Evolutionary conservation across 1,284 basidiomycete genomes (phyloP), one percentile per base, ranked within the genome.

Genomic region (Naganishia liquefaciens): DNA sequence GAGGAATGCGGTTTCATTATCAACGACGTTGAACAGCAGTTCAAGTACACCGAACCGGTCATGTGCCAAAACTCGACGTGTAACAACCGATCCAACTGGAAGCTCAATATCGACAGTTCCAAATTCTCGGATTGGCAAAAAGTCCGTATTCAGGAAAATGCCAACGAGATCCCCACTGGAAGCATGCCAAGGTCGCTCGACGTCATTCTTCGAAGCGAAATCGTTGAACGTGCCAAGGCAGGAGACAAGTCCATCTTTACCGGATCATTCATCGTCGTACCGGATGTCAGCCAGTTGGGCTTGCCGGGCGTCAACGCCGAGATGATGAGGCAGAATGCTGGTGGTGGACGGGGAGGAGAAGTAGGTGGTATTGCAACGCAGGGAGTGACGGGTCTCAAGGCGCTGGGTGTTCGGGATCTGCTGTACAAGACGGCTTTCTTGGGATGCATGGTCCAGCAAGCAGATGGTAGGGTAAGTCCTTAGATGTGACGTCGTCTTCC

Each of bases 41-140:
- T 99, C 85, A 98, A 97, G 78, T 99, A 98, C 78, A 99, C 96
- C 25, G 96, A 99, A 82, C 96, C 96, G 13, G 87, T 87, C 67
- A 83, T 98, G 64, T 99, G 96, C 77, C 91, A 90, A 2, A 98
- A 98, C 74, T 87, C 88, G 10, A 89, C 88, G 1, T 99, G 96
- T 74, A 89, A 91, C 55, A 99, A 99, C 79, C 86, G 93, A 37
- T 80, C 82, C 37, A 87, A 86, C 43, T 99, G 95, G 95, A 88
- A 94, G 75, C 85, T 99, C 60, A 91, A 94, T 75, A 93, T 98
- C 62, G 95, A 99, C 76, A 89, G 89, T 65, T 95, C 92, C 52
- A 94, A 93, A 75, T 99, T 99, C 79, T 90, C 91, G 9, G 96
- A 99, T 77, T 99, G 96, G 96, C 96, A 99, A 78, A 98, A 97